Evolutionary conservation across 2,329 filamentous ascomycete species (phyloP).

Genomic region (Colletotrichum horii): DNA sequence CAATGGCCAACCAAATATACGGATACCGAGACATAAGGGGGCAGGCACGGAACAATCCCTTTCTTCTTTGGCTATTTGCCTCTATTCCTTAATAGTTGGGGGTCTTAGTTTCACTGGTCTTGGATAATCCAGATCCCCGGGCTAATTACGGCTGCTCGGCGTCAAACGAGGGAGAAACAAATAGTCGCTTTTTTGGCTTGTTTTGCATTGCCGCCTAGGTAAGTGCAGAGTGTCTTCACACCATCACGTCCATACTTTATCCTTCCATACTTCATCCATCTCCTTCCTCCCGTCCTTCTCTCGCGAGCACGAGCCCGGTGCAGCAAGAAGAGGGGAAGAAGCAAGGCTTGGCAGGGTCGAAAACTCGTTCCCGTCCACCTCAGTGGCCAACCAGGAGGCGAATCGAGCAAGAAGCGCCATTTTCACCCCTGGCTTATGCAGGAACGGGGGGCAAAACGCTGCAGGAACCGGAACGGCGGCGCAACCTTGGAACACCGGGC

Average conservation of each 20-base stretch:
- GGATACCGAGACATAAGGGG: neutral
- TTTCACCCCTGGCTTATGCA: constrained; percentile 22
- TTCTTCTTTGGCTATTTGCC: constrained; percentile 2
- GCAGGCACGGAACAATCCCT: neutral
- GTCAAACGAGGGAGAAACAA: constrained; percentile 17
- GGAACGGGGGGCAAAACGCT: constrained; percentile 18
- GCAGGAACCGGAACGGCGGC: constrained; percentile 21
- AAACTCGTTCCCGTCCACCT: neutral
- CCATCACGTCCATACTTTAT: neutral
- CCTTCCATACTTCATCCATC: neutral
- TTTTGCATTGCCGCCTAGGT: constrained; percentile 6
- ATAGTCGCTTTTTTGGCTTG: neutral
- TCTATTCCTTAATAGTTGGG: neutral
- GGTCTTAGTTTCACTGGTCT: constrained; percentile 1
- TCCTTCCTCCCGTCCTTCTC: neutral
- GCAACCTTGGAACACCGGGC: constrained; percentile 13
- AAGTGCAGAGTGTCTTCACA: neutral
- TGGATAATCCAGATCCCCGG: neutral
- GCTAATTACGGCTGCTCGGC: neutral
- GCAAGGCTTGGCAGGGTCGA: neutral
- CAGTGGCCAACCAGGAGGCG: neutral
- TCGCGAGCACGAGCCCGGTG: neutral
- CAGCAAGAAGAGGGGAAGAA: constrained; percentile 2
- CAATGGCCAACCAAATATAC: neutral
- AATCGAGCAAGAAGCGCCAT: constrained; percentile 18